Base-by-base conservation (phyloP, 1,284 basidiomycete genomes). In the Sporisorium scitamineum region DNA sequence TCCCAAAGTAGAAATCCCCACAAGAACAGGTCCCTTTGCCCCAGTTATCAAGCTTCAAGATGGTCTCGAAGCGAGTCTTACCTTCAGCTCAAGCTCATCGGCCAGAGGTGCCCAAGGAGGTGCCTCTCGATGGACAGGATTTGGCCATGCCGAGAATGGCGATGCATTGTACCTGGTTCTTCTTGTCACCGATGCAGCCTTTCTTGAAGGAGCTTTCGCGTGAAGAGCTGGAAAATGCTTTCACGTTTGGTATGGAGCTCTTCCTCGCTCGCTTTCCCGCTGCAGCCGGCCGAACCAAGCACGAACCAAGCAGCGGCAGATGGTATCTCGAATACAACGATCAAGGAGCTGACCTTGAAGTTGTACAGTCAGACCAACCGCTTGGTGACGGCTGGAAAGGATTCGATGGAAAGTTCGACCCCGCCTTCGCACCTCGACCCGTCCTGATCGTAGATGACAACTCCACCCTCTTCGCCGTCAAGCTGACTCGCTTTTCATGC, bases 111-210 rank as follows among this genome's bases (percentile, higher is more conserved):
- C 50, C 50, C 50, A 34, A 32, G 31, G 50, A 51, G 22, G 53
- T 54, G 8, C 53, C 41, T 10, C n/a, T 54, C 20, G 53, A 54
- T 29, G 53, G 53, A 14, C 53, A 54, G 29, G 53, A 54, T 20
- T 20, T 54, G 5, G 53, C 53, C 53, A 54, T 54, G 53, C 53
- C 53, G 26, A 54, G 27, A 37, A 54, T 54, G 53, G 31, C 18
- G 7, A 54, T 54, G 53, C 53, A 54, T 32, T 54, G 53, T 26
- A 54, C 37, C n/a, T 54, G 53, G 53, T 54, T 54, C 53, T 54
- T 54, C 53, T 24, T 54, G 10, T 41, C 53, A 5, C 29, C 41
- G 8, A 14, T 11, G 37, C 34, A 54, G 37, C 37, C 34, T 26
- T 29, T 22, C 18, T 32, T 54, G 20, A 27, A 26, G 5, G 5